Conservation (phyloP, 2,329 filamentous ascomycete genomes). For the Trematosphaeria pertusa region DNA sequence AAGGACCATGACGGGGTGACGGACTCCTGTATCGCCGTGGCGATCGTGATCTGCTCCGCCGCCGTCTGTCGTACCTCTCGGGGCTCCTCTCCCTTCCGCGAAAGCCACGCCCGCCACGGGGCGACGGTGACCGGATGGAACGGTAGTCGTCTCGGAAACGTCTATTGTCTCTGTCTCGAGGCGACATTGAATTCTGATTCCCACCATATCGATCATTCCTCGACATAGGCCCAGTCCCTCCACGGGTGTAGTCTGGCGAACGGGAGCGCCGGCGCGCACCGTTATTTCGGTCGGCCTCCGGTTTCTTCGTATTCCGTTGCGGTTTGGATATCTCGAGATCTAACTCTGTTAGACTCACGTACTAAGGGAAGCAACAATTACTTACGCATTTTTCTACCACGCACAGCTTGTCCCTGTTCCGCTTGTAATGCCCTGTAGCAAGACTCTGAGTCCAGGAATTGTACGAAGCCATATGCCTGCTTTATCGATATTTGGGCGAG, state of each 20-base stretch:
- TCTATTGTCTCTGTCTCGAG: conserved; percentile 58
- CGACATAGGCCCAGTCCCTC: conserved; percentile 53
- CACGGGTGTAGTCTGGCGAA: conserved; percentile 67
- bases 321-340: conserved; percentile 90
- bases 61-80: conserved; percentile 60
- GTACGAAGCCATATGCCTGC: conserved; percentile 95
- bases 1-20: conserved; percentile 68
- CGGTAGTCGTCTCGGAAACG: conserved; percentile 69
- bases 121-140: conserved; percentile 54
- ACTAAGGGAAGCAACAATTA: conserved; percentile 16
- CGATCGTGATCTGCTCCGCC: conserved; percentile 71
- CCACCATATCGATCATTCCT: conserved; percentile 53
- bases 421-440: conserved; percentile 76
- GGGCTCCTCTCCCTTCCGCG: conserved; percentile 47
- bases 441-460: conserved; percentile 80
- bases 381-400: conserved; percentile 94
- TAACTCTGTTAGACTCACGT: conserved; percentile 50
- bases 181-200: conserved; percentile 43
- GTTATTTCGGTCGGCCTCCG: conserved; percentile 39
- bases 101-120: conserved; percentile 46
- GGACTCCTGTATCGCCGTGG: conserved; percentile 72
- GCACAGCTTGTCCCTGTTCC: conserved; percentile 81
- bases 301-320: conserved; percentile 77
- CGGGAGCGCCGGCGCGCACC: conserved; percentile 62
- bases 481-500: conserved; percentile 96